Evolutionary conservation across 2,329 filamentous ascomycete species (phyloP).

Genomic region (Monilinia aucupariae): DNA sequence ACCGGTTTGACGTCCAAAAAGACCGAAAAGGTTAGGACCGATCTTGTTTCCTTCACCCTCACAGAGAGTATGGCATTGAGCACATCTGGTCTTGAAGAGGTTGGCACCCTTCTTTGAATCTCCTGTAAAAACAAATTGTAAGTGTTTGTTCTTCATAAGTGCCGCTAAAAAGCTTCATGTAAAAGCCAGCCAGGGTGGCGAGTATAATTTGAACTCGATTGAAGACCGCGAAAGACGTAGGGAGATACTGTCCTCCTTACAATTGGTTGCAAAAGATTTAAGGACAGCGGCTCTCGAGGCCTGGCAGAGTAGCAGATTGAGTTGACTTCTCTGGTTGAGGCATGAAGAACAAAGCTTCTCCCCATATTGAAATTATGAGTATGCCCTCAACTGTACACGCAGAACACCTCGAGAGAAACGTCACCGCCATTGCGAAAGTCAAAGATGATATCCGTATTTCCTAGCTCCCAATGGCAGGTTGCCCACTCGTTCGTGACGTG

Average conservation of each 20-base stretch:
- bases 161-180: neutral
- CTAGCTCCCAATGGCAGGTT: slow-evolving; percentile 2
- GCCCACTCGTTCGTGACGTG: slow-evolving; percentile 26
- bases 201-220: neutral
- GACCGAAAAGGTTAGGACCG: slow-evolving; percentile 92
- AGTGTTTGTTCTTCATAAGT: neutral
- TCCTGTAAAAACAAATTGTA: slow-evolving; percentile 49
- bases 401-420: neutral
- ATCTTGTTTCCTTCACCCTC: slow-evolving; percentile 92
- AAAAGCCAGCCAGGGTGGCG: neutral
- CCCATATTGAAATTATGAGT: neutral
- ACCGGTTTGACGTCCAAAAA: slow-evolving; percentile 94
- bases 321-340: neutral
- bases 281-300: neutral
- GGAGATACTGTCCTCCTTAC: neutral
- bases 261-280: neutral
- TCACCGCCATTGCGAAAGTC: neutral
- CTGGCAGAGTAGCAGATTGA: neutral
- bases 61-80: slow-evolving; percentile 97
- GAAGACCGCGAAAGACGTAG: neutral
- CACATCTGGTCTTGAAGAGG: slow-evolving; percentile 99
- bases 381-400: neutral
- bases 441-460: neutral
- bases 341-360: neutral
- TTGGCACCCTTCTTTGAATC: slow-evolving; percentile 94